phyloP scores from a whole-genome alignment of 208 protist genomes.

The Trypanosoma caninum region DNA sequence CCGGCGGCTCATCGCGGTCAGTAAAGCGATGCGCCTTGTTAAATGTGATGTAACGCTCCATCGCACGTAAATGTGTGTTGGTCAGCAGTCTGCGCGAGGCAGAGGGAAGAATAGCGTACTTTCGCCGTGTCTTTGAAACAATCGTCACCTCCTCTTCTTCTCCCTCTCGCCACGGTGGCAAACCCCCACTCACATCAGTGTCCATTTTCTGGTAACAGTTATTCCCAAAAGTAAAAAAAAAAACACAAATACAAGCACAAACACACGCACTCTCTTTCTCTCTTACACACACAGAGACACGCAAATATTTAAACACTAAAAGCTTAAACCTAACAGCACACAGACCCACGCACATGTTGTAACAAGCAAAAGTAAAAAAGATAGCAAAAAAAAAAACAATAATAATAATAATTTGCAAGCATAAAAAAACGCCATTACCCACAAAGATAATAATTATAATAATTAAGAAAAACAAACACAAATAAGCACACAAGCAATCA shows the following conservation, averaged over 20 bases:
- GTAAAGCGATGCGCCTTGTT: constrained; percentile 27
- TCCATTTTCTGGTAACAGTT: neutral
- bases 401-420: neutral
- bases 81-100: constrained; percentile 45
- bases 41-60: constrained; percentile 51
- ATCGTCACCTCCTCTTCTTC: constrained; percentile 15
- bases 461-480: no score
- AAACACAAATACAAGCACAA: neutral
- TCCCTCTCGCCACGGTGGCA: neutral
- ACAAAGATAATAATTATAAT: no score
- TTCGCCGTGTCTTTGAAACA: constrained; percentile 42
- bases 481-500: no score
- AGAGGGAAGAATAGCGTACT: constrained; percentile 56
- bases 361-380: neutral
- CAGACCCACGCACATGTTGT: neutral
- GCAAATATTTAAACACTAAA: neutral
- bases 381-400: neutral
- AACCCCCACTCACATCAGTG: neutral
- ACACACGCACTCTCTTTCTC: no score
- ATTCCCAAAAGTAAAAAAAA: neutral
- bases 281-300: neutral
- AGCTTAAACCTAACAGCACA: no score
- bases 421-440: no score
- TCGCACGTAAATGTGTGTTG: constrained; percentile 41
- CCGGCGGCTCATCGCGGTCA: constrained; percentile 34